Percentiles rank a stretch among this genome's conserved stretches.
phyloP scores from a whole-genome alignment of 345 rosid genomes.

The Hypericum perforatum region DNA sequence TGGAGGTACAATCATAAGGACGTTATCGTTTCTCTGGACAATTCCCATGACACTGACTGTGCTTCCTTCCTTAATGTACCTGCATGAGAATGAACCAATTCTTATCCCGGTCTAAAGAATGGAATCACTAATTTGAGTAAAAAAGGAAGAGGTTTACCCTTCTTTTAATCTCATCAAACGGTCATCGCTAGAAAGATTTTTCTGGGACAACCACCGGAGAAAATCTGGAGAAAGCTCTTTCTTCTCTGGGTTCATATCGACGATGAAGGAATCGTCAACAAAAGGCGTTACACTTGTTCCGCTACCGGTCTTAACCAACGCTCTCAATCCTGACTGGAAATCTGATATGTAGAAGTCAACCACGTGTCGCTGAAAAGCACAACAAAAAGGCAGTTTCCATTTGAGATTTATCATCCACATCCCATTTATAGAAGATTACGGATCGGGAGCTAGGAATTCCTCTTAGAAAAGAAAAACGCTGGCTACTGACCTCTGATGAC shows the following conservation, averaged over 20 bases:
- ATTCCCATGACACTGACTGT: not conserved
- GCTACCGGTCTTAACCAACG: conserved; percentile 90
- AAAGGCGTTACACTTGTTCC: conserved; percentile 78
- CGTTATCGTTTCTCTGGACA: not conserved
- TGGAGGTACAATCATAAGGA: not conserved
- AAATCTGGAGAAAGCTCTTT: conserved; percentile 75
- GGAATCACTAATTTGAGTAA: not conserved
- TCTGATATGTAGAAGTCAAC: conserved; percentile 99
- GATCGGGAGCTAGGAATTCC: no score
- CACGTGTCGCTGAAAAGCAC: conserved; percentile 61
- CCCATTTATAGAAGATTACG: no score
- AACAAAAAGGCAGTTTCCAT: not conserved
- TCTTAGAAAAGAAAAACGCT: no score
- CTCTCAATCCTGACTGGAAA: conserved; percentile 94
- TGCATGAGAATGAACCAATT: not conserved
- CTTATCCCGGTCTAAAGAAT: no score
- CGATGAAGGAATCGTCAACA: conserved; percentile 72
- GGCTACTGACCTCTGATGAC: conserved; percentile 63
- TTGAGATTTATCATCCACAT: no score
- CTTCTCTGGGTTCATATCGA: conserved; percentile 60
- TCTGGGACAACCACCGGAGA: conserved; percentile 70
- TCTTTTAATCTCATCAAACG: conserved; percentile 79
- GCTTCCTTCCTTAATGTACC: not conserved
- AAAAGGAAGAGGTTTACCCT: conserved; percentile 45
- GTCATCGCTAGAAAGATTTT: conserved; percentile 75